Conservation (phyloP, 768 basidiomycete species). For the Lactarius sp. region DNA sequence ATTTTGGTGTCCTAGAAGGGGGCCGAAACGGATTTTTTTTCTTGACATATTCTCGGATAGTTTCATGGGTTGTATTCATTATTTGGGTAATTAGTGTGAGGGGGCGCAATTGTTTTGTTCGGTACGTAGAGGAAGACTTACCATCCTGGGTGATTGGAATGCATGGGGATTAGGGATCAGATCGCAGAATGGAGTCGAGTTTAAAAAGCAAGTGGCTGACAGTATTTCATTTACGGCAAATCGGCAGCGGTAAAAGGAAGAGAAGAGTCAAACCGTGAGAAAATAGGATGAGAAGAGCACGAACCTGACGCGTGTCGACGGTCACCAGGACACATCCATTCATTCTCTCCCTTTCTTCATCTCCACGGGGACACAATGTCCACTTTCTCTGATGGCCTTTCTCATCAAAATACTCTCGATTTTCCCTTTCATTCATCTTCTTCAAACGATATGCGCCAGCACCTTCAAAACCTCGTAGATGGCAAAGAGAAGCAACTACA, state of each 20-base stretch:
- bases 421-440: conserved; percentile 24
- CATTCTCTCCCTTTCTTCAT: neutral
- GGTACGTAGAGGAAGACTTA: neutral
- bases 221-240: neutral
- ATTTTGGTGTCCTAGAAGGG: neutral
- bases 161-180: conserved; percentile 10
- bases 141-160: neutral
- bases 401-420: conserved; percentile 5
- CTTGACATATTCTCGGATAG: conserved; percentile 13
- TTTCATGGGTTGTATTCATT: conserved; percentile 8
- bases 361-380: conserved; percentile 28
- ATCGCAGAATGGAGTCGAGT: neutral
- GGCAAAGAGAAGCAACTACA: conserved; percentile 89
- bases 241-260: neutral
- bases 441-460: conserved; percentile 33
- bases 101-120: neutral
- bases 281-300: neutral
- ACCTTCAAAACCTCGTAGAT: conserved; percentile 63
- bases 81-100: neutral
- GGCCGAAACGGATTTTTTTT: conserved; percentile 10
- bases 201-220: neutral
- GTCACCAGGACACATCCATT: neutral
- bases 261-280: conserved; percentile 13
- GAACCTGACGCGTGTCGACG: neutral
- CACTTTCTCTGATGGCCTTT: conserved; percentile 33